Conservation (phyloP, 1,284 basidiomycete species). For the Ustilago cynodontis region DNA sequence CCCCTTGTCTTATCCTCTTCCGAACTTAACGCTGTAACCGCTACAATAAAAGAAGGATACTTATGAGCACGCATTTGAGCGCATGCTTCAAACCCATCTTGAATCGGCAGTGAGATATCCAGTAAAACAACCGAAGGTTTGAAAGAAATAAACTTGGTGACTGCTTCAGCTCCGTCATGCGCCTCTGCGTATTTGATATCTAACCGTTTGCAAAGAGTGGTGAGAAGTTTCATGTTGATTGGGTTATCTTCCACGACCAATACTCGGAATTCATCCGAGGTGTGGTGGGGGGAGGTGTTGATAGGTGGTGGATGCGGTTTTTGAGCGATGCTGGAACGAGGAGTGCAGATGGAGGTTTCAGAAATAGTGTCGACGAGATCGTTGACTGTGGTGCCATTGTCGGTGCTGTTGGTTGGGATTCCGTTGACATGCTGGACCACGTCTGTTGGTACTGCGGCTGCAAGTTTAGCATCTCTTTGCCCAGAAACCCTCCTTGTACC, state of each 20-base stretch:
- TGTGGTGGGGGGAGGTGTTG: constrained; percentile 8
- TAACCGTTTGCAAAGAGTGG: constrained; percentile 46
- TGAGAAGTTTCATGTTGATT: constrained; percentile 60
- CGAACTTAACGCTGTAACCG: constrained; percentile 58
- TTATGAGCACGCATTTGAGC: constrained; percentile 54
- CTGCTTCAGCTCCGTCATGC: constrained; percentile 57
- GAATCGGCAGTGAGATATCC: constrained; percentile 60
- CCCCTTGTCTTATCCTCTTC: constrained; percentile 56
- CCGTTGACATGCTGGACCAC: background rate
- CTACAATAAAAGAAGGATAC: constrained; percentile 49
- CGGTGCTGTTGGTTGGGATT: background rate
- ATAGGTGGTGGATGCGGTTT: constrained; percentile 13
- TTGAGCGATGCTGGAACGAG: background rate
- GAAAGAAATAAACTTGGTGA: constrained; percentile 49
- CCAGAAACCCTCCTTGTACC: constrained; percentile 13
- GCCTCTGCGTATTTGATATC: constrained; percentile 53
- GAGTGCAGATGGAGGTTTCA: background rate
- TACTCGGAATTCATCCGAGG: constrained; percentile 48
- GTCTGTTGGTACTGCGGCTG: too few species aligned
- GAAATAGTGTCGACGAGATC: background rate
- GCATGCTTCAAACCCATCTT: constrained; percentile 60
- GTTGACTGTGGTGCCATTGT: background rate
- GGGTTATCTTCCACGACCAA: constrained; percentile 65
- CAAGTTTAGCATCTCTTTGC: too few species aligned
- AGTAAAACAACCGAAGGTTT: constrained; percentile 57